Base-by-base conservation (phyloP, 1,284 basidiomycete species). In the Malassezia pachydermatis region DNA sequence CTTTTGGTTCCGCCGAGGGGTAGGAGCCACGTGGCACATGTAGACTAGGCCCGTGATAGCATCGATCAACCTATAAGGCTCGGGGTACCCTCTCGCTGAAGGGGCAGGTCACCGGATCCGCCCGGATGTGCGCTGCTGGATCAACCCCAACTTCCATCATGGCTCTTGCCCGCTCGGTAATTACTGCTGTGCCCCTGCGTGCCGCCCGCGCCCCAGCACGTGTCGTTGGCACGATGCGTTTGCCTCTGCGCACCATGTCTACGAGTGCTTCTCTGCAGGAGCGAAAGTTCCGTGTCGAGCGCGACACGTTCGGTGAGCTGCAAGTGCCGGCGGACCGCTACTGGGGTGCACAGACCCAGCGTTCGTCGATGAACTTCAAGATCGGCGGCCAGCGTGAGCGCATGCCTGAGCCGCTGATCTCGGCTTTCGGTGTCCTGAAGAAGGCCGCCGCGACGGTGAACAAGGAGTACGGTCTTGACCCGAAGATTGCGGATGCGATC, bases 301-400 rank as follows among this genome's bases (percentile, higher is more conserved):
- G 57, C 55, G 88, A 92, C 74, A 90, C 88, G 4, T 92, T 92
- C 71, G 88, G 88, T 41, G 85, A 88, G 48, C 80, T 99, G 47
- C 79, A 87, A 67, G 94, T 99, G 39, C 92, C 94, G 32, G 81
- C 84, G 19, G 86, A 96, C 69, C 81, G 84, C 48, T 96, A 96
- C 76, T 99, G 92, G 89, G 94, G 94, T 55, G 92, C 92, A 16
- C 94, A 98, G 76, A 99, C 94, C 27, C 94, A 98, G 74, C 80
- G 94, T 94, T 89, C 23, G 78, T 98, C 59, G 85, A 90, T 41
- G 75, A 99, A 99, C 76, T 99, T 99, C 70, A 90, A 98, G 74
- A 99, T 99, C 63, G 94, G 92, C 55, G 94, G 94, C 32, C 81
- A 84, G 23, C 77, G 84, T 5, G 94, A 98, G 74, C 82, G 89